A percentile compares a stretch with the other conserved stretches of the same genome.
phyloP scores from a whole-genome alignment of 345 rosid species.

The Citrus australasica region DNA sequence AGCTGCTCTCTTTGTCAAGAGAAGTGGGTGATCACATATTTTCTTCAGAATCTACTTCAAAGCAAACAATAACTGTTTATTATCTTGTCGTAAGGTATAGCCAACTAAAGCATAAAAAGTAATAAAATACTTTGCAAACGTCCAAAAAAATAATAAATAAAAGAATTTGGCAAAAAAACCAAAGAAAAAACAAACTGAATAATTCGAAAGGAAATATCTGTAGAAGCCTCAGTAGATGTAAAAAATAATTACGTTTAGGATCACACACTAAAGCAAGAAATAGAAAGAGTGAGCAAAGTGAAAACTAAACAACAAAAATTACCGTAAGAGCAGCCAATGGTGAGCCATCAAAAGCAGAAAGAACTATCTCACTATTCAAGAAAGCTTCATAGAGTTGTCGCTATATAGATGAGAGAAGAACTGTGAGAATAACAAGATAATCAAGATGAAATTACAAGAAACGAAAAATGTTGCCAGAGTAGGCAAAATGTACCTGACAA shows the following conservation, averaged over 20 bases:
- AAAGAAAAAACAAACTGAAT: background rate
- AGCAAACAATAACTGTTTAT: constrained; percentile 1
- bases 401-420: constrained; percentile 35
- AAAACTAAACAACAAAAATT: constrained; percentile 6
- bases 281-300: constrained; percentile 1
- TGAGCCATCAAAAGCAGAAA: constrained; percentile 94
- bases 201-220: background rate
- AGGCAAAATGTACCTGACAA: constrained; percentile 65
- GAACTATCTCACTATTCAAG: constrained; percentile 82
- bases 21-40: constrained; percentile 82
- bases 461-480: background rate
- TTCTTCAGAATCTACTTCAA: constrained; percentile 86
- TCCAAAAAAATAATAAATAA: background rate
- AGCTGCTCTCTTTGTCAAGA: constrained; percentile 79
- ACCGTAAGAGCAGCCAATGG: constrained; percentile 99
- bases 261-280: background rate
- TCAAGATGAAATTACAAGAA: background rate
- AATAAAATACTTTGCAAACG: background rate
- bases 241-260: background rate
- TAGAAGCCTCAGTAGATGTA: background rate
- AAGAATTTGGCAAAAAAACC: background rate
- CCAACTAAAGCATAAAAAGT: background rate
- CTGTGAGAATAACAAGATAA: constrained; percentile 5
- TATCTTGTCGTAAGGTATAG: background rate
- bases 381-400: constrained; percentile 88